These are phyloP conservation scores for Endocarpon pusillum DNA, from an alignment of 495 filamentous ascomycete species.

Conservation along the genomic window DNA sequence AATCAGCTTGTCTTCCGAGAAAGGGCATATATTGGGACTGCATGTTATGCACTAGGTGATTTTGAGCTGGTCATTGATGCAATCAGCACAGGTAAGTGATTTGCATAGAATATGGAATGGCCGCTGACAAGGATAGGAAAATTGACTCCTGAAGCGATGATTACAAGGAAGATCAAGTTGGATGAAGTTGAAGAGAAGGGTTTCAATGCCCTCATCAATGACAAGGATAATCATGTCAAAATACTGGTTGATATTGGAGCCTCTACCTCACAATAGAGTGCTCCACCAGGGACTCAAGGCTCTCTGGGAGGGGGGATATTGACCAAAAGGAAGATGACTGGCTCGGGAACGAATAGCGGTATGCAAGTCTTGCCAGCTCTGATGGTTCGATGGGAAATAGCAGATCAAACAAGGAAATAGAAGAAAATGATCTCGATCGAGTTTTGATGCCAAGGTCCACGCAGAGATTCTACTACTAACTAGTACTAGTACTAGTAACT, in stretches of 20 bases:
- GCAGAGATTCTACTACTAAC: too few relatives aligned
- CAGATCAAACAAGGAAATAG: too few relatives aligned
- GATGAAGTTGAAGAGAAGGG: constrained; percentile 36
- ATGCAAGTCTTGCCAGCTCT: too few relatives aligned
- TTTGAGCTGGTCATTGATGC: constrained; percentile 39
- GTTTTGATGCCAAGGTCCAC: too few relatives aligned
- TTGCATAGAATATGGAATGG: background rate
- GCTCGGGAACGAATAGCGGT: too few relatives aligned
- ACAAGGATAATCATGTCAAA: constrained; percentile 40
- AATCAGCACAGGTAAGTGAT: constrained; percentile 26
- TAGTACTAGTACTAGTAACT: too few relatives aligned
- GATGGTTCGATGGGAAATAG: too few relatives aligned
- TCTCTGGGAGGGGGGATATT: too few relatives aligned
- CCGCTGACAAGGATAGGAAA: constrained; percentile 13
- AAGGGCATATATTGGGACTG: constrained; percentile 18
- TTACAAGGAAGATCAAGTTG: constrained; percentile 33
- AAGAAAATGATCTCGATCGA: too few relatives aligned
- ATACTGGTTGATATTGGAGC: constrained; percentile 28
- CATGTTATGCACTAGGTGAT: constrained; percentile 32
- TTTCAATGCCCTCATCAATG: constrained; percentile 32
- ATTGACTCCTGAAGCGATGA: constrained; percentile 31
- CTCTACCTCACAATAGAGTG: too few relatives aligned
- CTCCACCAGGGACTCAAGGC: too few relatives aligned
- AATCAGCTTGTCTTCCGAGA: constrained; percentile 19
- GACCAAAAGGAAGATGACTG: too few relatives aligned